Conservation (phyloP, 495 filamentous ascomycete genomes). For the Penicillium lividum region DNA sequence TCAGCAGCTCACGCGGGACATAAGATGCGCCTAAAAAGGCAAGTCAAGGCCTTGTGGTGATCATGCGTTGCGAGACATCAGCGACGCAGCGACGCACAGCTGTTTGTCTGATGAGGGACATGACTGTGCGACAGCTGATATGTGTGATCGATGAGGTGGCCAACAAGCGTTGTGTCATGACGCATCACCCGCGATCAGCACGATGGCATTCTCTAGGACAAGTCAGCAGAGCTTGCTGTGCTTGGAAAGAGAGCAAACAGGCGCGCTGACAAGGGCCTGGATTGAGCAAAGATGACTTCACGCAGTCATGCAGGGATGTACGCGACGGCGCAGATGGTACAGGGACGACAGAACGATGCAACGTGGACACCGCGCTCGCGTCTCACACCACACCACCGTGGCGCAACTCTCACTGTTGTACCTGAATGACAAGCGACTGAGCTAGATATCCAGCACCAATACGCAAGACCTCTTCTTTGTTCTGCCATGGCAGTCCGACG, state of each 20-base stretch:
- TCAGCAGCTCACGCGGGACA: slow-evolving; percentile 5
- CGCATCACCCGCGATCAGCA: slow-evolving; percentile 6
- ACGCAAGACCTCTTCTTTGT: slow-evolving; percentile 2
- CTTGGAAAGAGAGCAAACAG: background rate
- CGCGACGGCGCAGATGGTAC: slow-evolving; percentile 1
- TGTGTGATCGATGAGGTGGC: slow-evolving; percentile 6
- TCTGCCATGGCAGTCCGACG: slow-evolving; percentile 2
- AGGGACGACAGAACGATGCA: background rate
- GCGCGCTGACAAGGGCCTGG: background rate
- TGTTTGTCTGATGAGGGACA: background rate
- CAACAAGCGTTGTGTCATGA: slow-evolving; percentile 2
- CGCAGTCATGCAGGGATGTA: slow-evolving; percentile 1
- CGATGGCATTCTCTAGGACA: background rate
- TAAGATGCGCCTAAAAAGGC: background rate
- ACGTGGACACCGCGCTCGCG: slow-evolving; percentile 1
- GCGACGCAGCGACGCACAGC: slow-evolving; percentile 1
- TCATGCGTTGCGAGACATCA: slow-evolving; percentile 4
- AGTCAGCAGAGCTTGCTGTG: slow-evolving; percentile 1
- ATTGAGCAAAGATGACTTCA: slow-evolving; percentile 2
- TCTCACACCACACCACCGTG: background rate
- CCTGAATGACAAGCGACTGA: slow-evolving; percentile 2
- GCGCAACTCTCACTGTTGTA: slow-evolving; percentile 2
- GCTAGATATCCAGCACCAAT: slow-evolving; percentile 4
- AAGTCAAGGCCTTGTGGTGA: slow-evolving; percentile 2
- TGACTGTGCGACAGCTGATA: background rate